These are phyloP conservation scores for Fusarium cicatricum DNA, from an alignment of 2,329 filamentous ascomycete species.

Conservation along the genomic window DNA sequence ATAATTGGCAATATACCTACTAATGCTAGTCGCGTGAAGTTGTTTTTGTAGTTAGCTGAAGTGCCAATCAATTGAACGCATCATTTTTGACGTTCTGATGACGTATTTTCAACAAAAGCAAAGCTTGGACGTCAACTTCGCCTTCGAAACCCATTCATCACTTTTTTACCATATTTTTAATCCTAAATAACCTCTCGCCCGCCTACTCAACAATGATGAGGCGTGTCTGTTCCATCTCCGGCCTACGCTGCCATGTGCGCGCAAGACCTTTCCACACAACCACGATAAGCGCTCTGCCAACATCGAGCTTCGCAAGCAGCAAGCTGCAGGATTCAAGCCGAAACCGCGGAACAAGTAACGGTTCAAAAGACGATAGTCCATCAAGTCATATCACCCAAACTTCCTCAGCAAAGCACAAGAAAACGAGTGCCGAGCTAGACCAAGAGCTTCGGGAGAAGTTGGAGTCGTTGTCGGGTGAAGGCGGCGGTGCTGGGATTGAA, in stretches of 20 bases:
- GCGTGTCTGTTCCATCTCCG: not conserved
- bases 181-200: fast-evolving
- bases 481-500: constrained; percentile 75
- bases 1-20: no score
- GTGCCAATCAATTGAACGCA: no score
- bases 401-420: constrained; percentile 40
- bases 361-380: no score
- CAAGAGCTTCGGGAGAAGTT: constrained; percentile 72
- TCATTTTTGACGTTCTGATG: constrained; percentile 4
- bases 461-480: constrained; percentile 72
- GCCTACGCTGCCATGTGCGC: fast-evolving
- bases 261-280: not conserved
- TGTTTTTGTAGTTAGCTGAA: no score
- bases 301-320: not conserved
- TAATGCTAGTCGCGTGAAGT: no score
- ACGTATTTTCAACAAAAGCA: constrained; percentile 13
- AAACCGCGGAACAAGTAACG: no score
- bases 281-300: no score
- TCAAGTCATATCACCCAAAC: not conserved
- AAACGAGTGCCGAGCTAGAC: constrained; percentile 70
- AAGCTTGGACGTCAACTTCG: not conserved
- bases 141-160: no score
- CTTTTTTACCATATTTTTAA: no score
- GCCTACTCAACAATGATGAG: not conserved
- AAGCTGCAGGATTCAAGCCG: not conserved